These are phyloP conservation scores for Alternaria sp. DNA, from an alignment of 2,329 filamentous ascomycete genomes.

Conservation along the genomic window DNA sequence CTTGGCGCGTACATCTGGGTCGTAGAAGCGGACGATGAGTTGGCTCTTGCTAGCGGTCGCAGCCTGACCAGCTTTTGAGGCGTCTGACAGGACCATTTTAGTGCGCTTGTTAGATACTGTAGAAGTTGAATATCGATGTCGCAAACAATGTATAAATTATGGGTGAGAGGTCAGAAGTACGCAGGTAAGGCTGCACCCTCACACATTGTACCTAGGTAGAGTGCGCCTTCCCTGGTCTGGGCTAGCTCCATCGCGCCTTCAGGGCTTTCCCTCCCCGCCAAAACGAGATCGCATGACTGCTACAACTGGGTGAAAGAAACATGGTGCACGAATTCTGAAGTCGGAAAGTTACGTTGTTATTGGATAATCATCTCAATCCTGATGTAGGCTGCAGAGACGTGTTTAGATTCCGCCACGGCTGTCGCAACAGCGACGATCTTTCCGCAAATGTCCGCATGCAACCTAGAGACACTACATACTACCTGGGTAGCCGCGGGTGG, in stretches of 20 bases:
- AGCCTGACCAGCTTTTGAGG: background rate
- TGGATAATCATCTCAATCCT: no score
- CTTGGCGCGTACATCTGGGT: conserved; percentile 40
- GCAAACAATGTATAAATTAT: background rate
- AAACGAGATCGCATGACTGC: no score
- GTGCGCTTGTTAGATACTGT: conserved; percentile 22
- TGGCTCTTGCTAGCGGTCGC: conserved; percentile 10
- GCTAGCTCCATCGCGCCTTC: background rate
- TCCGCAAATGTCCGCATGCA: background rate
- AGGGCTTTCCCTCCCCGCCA: no score
- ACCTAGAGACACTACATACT: background rate
- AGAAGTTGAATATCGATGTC: background rate
- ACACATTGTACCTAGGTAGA: background rate
- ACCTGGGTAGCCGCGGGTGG: background rate
- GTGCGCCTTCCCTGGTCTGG: background rate
- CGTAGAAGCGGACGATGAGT: conserved; percentile 57
- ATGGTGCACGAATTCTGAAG: no score
- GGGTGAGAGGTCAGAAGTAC: background rate
- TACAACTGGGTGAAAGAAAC: no score
- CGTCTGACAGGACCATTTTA: conserved; percentile 17
- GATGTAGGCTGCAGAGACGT: background rate
- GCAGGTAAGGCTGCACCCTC: background rate
- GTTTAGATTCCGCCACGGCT: background rate
- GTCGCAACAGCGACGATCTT: conserved; percentile 9
- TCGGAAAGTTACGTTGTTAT: no score